These are phyloP conservation scores for Groenewaldozyma auringiensis DNA, from an alignment of 1,139 yeast genomes.

Conservation along the genomic window DNA sequence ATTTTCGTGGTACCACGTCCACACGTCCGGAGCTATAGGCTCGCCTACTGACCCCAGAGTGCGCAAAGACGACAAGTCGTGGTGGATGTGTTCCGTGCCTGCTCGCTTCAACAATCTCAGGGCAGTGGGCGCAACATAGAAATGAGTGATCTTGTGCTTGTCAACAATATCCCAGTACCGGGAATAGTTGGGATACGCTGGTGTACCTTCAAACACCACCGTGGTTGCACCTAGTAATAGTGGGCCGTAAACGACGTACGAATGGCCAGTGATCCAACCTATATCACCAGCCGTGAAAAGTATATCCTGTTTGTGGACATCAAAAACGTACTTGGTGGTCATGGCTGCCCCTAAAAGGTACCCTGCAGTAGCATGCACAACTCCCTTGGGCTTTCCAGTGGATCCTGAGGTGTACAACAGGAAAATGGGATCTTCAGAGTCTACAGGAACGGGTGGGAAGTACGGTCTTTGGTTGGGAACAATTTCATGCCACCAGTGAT, in stretches of 20 bases:
- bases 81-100: slow-evolving; percentile 83
- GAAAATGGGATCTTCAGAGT: slow-evolving; percentile 89
- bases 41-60: slow-evolving; percentile 98
- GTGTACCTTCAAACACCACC: slow-evolving; percentile 93
- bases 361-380: slow-evolving; percentile 91
- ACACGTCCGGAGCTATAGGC: slow-evolving; percentile 95
- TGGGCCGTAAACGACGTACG: slow-evolving; percentile 94
- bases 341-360: slow-evolving; percentile 90
- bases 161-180: slow-evolving; percentile 96
- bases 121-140: slow-evolving; percentile 98
- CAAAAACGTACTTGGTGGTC: slow-evolving; percentile 90
- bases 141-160: slow-evolving; percentile 89
- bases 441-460: slow-evolving; percentile 79
- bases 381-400: slow-evolving; percentile 98
- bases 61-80: slow-evolving; percentile 84
- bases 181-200: slow-evolving; percentile 94
- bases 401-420: slow-evolving; percentile 93
- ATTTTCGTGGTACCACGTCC: slow-evolving; percentile 96
- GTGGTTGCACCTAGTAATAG: slow-evolving; percentile 83
- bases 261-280: slow-evolving; percentile 99
- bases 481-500: slow-evolving; percentile 91
- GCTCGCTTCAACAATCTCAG: slow-evolving; percentile 90
- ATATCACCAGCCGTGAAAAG: slow-evolving; percentile 97
- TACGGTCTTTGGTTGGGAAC: slow-evolving; percentile 74
- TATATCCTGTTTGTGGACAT: slow-evolving; percentile 79